Evolutionary conservation across 257 asterid species (phyloP).

Genomic region (Handroanthus guayacan): DNA sequence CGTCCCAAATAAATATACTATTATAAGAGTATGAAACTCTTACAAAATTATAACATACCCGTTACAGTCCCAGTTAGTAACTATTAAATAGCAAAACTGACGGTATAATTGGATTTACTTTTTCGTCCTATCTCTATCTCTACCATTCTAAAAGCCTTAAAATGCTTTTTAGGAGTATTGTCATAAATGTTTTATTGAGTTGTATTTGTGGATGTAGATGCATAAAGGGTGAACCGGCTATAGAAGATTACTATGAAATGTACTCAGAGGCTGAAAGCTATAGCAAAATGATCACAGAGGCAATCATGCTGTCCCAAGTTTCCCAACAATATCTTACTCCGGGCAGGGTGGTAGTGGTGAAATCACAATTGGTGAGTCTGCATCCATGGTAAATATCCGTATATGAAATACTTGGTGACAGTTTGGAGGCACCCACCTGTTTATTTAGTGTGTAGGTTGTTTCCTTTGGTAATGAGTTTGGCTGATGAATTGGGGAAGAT

Average conservation of each 20-base stretch:
- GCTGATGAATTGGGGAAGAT: not conserved
- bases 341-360: conserved; percentile 92
- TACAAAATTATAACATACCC: not conserved
- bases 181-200: conserved; percentile 22
- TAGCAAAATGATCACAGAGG: conserved; percentile 59
- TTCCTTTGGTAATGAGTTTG: not conserved
- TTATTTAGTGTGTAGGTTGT: conserved; percentile 5
- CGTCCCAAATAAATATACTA: not conserved
- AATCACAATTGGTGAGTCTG: conserved; percentile 74
- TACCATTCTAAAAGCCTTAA: too few species aligned
- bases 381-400: conserved; percentile 17
- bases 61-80: too few species aligned
- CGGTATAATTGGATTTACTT: too few species aligned
- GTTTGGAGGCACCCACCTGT: conserved; percentile 18
- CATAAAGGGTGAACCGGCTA: conserved; percentile 95
- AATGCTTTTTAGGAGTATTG: too few species aligned
- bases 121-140: not conserved
- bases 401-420: conserved; percentile 21
- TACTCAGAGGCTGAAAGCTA: conserved; percentile 70
- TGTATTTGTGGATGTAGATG: conserved; percentile 63
- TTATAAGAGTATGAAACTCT: not conserved
- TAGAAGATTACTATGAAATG: conserved; percentile 91
- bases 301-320: conserved; percentile 77
- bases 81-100: too few species aligned
- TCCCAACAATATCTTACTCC: conserved; percentile 70